Evolutionary conservation across 192 early-diverging fungal genomes (phyloP).

Genomic region (Coemansia sp.): DNA sequence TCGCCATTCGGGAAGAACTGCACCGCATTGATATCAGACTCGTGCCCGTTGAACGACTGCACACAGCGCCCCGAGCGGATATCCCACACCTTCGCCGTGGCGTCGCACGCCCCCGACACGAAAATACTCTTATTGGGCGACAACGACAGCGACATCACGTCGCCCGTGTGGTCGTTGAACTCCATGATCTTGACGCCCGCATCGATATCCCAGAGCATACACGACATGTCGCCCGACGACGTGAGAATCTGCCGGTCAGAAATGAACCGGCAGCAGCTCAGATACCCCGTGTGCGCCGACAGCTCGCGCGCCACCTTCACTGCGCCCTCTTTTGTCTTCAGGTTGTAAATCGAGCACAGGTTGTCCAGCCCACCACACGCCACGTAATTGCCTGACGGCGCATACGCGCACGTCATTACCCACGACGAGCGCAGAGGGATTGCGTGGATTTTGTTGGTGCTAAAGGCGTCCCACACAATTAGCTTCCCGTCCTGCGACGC

Average conservation of each 20-base stretch:
- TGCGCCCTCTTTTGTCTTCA: conserved; percentile 91
- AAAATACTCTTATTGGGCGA: conserved; percentile 94
- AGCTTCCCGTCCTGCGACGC: conserved; percentile 99
- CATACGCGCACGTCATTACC: conserved; percentile 99
- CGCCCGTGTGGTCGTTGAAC: conserved; percentile 97
- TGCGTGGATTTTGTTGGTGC: conserved; percentile 99
- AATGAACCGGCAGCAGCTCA: conserved; percentile 97
- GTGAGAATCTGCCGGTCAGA: conserved; percentile 96
- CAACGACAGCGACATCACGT: conserved; percentile 98
- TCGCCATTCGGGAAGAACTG: conserved; percentile 99
- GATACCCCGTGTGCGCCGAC: conserved; percentile 95
- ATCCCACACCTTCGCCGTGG: conserved; percentile 99
- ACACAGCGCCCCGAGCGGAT: conserved; percentile 95
- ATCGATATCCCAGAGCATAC: conserved; percentile 99
- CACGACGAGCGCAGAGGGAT: conserved; percentile 98
- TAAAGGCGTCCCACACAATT: conserved; percentile 99
- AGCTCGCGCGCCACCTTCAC: conserved; percentile 95
- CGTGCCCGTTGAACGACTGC: conserved; percentile 97
- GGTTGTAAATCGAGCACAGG: conserved; percentile 98
- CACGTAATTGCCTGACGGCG: conserved; percentile 97
- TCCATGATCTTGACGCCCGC: conserved; percentile 96
- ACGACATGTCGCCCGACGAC: conserved; percentile 96
- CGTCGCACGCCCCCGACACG: conserved; percentile 98
- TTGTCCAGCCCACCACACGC: conserved; percentile 99
- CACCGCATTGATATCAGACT: conserved; percentile 98